Conservation (phyloP, 116 monocot genomes). For the Zostera marina region DNA sequence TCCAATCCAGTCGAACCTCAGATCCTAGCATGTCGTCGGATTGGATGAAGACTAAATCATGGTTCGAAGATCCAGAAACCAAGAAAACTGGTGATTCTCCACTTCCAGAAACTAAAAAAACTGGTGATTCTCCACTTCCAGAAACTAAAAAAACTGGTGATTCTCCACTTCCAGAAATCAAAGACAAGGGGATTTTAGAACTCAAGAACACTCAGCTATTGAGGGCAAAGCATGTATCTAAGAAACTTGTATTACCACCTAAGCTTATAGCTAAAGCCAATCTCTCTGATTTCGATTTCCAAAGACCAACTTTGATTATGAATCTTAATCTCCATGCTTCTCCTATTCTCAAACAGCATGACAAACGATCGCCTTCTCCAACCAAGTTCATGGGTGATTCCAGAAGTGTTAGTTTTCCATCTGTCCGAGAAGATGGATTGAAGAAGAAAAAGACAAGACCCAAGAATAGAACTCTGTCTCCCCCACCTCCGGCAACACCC, state of each 20-base stretch:
- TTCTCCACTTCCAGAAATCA: background rate
- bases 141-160: too few relatives aligned
- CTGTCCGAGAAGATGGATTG: background rate
- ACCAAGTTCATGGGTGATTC: background rate
- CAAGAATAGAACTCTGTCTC: constrained; percentile 48
- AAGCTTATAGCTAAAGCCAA: background rate
- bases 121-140: background rate
- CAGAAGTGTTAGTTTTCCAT: background rate
- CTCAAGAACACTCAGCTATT: background rate
- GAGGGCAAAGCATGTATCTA: background rate
- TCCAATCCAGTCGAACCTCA: constrained; percentile 1
- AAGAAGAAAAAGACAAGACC: constrained; percentile 4
- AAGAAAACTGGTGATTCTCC: background rate
- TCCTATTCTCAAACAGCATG: background rate
- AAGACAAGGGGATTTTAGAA: background rate
- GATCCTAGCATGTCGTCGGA: background rate
- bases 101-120: too few relatives aligned
- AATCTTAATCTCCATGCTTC: background rate
- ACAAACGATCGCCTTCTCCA: constrained; percentile 4
- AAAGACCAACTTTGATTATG: background rate
- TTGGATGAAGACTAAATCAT: background rate
- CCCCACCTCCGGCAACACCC: constrained; percentile 40
- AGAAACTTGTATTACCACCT: background rate
- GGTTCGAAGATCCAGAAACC: background rate
- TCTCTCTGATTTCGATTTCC: background rate